Conservation (phyloP, 2,329 filamentous ascomycete genomes). For the Botrytis tulipae region DNA sequence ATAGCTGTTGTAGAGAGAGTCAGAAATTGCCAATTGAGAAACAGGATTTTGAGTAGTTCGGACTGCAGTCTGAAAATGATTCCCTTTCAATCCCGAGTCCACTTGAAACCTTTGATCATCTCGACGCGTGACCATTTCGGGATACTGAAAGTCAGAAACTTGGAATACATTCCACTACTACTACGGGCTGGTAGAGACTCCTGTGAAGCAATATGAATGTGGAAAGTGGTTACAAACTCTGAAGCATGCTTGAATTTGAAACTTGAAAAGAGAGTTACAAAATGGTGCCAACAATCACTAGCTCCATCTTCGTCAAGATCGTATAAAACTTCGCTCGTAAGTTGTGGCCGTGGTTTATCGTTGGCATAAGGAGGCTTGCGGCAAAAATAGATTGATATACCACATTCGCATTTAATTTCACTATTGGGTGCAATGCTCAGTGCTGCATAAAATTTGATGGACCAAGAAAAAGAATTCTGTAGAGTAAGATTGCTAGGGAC, state of each 20-base stretch:
- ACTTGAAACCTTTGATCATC: not conserved
- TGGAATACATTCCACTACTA: not conserved
- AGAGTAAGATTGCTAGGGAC: not conserved
- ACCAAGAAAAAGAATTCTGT: not conserved
- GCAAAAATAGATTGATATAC: not conserved
- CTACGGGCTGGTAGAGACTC: not conserved
- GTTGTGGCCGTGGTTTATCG: not conserved
- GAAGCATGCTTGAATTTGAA: not conserved
- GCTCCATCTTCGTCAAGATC: not conserved
- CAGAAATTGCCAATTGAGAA: not conserved
- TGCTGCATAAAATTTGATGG: not conserved
- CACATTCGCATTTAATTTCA: not conserved
- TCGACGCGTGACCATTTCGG: not conserved
- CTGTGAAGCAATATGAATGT: not conserved
- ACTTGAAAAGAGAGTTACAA: not conserved
- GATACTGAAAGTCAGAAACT: not conserved
- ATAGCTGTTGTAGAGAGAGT: not conserved
- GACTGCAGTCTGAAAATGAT: not conserved
- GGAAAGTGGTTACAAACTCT: not conserved
- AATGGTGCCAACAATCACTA: not conserved
- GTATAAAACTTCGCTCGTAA: not conserved
- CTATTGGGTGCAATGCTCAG: rapidly evolving
- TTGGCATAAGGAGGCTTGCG: rapidly evolving
- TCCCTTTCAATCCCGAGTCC: not conserved
- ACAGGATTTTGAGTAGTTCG: not conserved